phyloP scores from a whole-genome alignment of 257 asterid genomes.

The Solanum corneliomulleri region DNA sequence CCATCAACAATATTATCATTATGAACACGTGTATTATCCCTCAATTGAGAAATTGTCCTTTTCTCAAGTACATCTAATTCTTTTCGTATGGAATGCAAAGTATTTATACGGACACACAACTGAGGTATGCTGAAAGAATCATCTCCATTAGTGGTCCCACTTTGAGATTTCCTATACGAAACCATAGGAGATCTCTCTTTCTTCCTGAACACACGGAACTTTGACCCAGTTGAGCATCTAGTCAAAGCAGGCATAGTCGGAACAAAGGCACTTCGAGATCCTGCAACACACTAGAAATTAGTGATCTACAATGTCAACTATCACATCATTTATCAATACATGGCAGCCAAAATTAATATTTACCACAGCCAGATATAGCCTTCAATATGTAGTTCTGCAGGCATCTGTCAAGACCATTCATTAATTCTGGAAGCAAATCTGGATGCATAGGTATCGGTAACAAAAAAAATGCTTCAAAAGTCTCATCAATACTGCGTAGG shows the following conservation, averaged over 20 bases:
- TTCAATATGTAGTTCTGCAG: slow-evolving; percentile 46
- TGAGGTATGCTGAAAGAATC: slow-evolving; percentile 35
- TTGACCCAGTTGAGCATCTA: slow-evolving; percentile 54
- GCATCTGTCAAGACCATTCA: slow-evolving; percentile 61
- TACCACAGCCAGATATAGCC: slow-evolving; percentile 80
- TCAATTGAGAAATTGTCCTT: slow-evolving; percentile 49
- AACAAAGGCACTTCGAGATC: slow-evolving; percentile 45
- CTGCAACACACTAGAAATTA: slow-evolving; percentile 22
- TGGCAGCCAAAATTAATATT: slow-evolving; percentile 1
- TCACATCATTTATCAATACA: not conserved
- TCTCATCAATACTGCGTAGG: slow-evolving; percentile 71
- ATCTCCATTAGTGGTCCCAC: slow-evolving; percentile 16
- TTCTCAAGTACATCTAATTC: slow-evolving; percentile 57
- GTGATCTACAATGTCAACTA: not conserved
- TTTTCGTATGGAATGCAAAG: slow-evolving; percentile 57
- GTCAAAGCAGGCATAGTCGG: slow-evolving; percentile 63
- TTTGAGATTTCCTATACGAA: slow-evolving; percentile 38
- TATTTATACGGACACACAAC: slow-evolving; percentile 69
- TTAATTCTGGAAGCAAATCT: slow-evolving; percentile 72
- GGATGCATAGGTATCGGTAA: slow-evolving; percentile 89
- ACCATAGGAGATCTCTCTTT: slow-evolving; percentile 43
- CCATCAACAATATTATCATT: slow-evolving; percentile 27
- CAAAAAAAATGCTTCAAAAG: slow-evolving; percentile 87
- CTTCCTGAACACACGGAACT: slow-evolving; percentile 56
- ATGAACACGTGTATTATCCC: slow-evolving; percentile 28